Evolutionary conservation across 495 filamentous ascomycete species (phyloP), one percentile per base, ranked within the genome.

Genomic region (Penicillium lagena): DNA sequence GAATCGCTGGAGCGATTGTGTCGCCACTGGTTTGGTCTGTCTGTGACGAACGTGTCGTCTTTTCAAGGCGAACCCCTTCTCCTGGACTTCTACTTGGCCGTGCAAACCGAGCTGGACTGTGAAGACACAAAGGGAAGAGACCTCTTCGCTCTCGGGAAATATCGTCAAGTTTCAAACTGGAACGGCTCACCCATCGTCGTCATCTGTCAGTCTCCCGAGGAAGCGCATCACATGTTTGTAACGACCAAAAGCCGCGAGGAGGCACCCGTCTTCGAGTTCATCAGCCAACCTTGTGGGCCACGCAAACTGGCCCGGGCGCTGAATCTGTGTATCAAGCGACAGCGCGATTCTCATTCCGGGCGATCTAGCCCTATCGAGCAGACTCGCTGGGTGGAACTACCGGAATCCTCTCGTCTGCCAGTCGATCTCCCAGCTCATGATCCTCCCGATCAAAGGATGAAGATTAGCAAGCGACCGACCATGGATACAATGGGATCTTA

Each of bases 231-330:
- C 32, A 51, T 64, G 54, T 62, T 58, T 36, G 44, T 55, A 12
- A 37, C 48, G 1, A 33, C 49, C 13, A 47, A 52, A n/a, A 54
- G 43, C 27, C 45, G 38, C 1, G 42, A 22, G 1, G 11, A 51
- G 10, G 14, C 37, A n/a, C n/a, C 44, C 1, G 35, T 49, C 12
- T 50, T 59, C 27, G 58, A 64, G 15, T 64, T 64, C 22, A 53
- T 65, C 28, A 62, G 59, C 38, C 62, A 65, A 35, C 62, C 62
- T 1, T 65, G 59, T 45, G 62, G 62, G 3, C 62, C 62, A 0
- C 50, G 51, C 2, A 65, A 65, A 17, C 29, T 65, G 3, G 56
- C 52, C 6, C 47, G 49, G 0, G 52, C 61, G 1, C 14, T 64
- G 31, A 33, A 54, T 17, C 38, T 60, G 9, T 64, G 61, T 37